These are phyloP conservation scores for Catunica adiposa DNA, from an alignment of 2,329 filamentous ascomycete species.

Conservation along the genomic window DNA sequence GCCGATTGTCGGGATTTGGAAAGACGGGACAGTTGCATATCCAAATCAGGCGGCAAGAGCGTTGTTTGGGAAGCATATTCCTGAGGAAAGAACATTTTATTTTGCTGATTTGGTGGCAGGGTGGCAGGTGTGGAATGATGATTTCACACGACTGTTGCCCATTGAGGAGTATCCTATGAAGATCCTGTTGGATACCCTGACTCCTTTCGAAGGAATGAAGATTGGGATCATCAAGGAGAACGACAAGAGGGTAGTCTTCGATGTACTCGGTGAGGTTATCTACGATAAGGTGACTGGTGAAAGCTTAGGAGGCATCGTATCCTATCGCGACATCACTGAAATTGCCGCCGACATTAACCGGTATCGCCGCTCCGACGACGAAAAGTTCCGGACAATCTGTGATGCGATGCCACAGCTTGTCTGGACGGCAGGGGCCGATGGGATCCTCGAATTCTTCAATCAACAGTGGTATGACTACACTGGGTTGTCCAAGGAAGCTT, in stretches of 20 bases:
- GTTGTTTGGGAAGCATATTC: conserved; percentile 30
- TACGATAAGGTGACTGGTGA: conserved; percentile 50
- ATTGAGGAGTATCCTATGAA: conserved; percentile 50
- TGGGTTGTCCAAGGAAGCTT: conserved; percentile 45
- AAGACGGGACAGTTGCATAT: conserved; percentile 56
- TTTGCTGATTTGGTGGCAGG: conserved; percentile 37
- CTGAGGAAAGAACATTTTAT: conserved; percentile 20
- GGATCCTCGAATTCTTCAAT: conserved; percentile 56
- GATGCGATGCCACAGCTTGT: conserved; percentile 58
- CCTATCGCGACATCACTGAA: conserved; percentile 55
- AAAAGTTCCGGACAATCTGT: conserved; percentile 58
- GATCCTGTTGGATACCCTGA: conserved; percentile 43
- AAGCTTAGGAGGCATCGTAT: conserved; percentile 55
- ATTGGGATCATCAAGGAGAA: conserved; percentile 45
- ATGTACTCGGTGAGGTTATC: conserved; percentile 51
- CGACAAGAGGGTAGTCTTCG: conserved; percentile 40
- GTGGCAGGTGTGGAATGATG: conserved; percentile 47
- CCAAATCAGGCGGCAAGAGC: conserved; percentile 49
- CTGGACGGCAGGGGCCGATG: conserved; percentile 55
- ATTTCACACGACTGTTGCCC: conserved; percentile 43
- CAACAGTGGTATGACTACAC: conserved; percentile 69
- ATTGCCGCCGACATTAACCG: conserved; percentile 52
- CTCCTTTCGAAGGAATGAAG: conserved; percentile 40
- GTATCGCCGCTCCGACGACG: conserved; percentile 54
- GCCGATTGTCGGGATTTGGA: conserved; percentile 67